A percentile compares a stretch with the other conserved stretches of the same genome.
phyloP scores from a whole-genome alignment of 1,139 yeast genomes.

The Scheffersomyces lignicola region DNA sequence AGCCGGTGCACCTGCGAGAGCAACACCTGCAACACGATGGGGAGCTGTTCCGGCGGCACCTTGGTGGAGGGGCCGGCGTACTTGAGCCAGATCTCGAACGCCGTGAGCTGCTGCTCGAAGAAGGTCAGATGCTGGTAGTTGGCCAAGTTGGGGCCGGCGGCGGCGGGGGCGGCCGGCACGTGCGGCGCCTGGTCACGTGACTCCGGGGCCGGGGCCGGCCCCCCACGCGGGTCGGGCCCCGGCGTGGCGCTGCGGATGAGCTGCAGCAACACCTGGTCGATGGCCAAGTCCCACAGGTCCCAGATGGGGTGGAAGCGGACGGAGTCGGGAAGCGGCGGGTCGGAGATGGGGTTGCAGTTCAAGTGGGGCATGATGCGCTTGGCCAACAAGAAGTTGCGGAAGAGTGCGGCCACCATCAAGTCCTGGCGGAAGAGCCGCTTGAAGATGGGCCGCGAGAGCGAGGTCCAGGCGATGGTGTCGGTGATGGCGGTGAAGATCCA shows the following conservation, averaged over 20 bases:
- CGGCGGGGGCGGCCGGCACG: conserved; percentile 16
- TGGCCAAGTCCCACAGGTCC: conserved; percentile 98
- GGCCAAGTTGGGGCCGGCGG: conserved; percentile 29
- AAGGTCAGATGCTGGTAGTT: conserved; percentile 86
- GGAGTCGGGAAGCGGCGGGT: conserved; percentile 86
- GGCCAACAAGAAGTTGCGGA: conserved; percentile 87
- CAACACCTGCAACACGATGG: conserved; percentile 88
- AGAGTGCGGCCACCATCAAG: conserved; percentile 93
- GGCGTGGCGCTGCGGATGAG: conserved; percentile 38
- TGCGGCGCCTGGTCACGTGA: conserved; percentile 14
- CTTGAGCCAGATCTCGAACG: conserved; percentile 94
- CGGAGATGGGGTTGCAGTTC: conserved; percentile 92
- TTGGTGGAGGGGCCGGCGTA: conserved; percentile 78
- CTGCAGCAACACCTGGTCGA: conserved; percentile 86
- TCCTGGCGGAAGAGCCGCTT: conserved; percentile 92
- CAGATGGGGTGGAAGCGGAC: conserved; percentile 88
- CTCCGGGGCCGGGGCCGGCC: conserved; percentile 5
- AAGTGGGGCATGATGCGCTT: conserved; percentile 92
- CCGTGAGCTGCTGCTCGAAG: conserved; percentile 93
- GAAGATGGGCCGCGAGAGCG: conserved; percentile 83
- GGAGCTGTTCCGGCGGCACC: conserved; percentile 92
- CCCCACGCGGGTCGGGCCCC: no score
- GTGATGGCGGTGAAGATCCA: conserved; percentile 99
- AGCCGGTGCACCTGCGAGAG: conserved; percentile 92
- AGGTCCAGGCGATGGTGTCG: conserved; percentile 97